These are phyloP conservation scores for Cynanchum wilfordii DNA, from an alignment of 257 asterid genomes.

Conservation along the genomic window DNA sequence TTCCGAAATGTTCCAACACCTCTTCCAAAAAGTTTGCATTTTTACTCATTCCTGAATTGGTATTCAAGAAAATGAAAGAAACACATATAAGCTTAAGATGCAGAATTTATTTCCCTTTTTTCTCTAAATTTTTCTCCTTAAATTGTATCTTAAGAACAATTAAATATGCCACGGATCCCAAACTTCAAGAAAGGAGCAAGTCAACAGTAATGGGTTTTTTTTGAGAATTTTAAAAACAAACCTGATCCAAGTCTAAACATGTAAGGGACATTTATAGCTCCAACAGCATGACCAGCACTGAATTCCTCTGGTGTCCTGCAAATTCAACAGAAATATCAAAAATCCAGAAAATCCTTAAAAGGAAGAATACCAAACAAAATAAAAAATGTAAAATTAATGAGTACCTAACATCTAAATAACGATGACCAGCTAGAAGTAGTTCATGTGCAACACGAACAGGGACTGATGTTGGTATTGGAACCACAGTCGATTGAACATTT, in stretches of 20 bases:
- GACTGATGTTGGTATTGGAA: conserved; percentile 47
- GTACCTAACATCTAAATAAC: conserved; percentile 69
- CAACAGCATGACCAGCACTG: conserved; percentile 53
- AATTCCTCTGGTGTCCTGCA: conserved; percentile 69
- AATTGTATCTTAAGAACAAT: too few species aligned
- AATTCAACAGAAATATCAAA: background rate
- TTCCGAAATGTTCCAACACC: conserved; percentile 42
- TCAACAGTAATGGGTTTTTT: background rate
- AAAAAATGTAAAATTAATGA: too few species aligned
- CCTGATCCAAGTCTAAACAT: conserved; percentile 61
- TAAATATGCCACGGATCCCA: background rate
- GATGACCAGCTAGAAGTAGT: conserved; percentile 74
- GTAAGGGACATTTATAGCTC: conserved; percentile 72
- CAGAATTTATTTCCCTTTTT: too few species aligned
- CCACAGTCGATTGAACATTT: conserved; percentile 30
- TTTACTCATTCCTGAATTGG: conserved; percentile 46
- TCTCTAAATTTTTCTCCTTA: too few species aligned
- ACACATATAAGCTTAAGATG: background rate
- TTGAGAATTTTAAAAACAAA: conserved; percentile 4
- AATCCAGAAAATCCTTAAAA: background rate
- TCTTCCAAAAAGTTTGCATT: conserved; percentile 51
- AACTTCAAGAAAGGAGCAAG: background rate
- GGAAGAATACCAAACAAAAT: background rate
- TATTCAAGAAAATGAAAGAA: background rate
- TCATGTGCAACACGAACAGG: conserved; percentile 79